Percentiles rank a stretch among this genome's conserved stretches.
These are phyloP conservation scores for Aspergillus intermedius DNA, from an alignment of 2,329 filamentous ascomycete genomes.

Conservation along the genomic window DNA sequence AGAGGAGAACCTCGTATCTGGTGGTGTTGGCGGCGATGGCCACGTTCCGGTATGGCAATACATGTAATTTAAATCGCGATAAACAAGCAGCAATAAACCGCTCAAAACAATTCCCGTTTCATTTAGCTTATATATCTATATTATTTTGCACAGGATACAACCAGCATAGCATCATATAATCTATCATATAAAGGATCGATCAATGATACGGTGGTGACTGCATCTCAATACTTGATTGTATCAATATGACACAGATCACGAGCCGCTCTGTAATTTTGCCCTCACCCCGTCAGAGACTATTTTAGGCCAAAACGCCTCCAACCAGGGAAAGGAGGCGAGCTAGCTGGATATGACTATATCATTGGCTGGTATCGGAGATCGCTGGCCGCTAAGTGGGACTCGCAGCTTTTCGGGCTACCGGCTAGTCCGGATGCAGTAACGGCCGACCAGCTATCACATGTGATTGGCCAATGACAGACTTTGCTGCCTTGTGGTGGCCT, in stretches of 20 bases:
- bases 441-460: not conserved
- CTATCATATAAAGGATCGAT: no score
- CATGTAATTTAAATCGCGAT: not conserved
- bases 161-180: not conserved
- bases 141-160: not conserved
- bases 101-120: no score
- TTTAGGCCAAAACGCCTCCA: not conserved
- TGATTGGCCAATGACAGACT: not conserved
- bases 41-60: not conserved
- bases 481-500: not conserved
- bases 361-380: conserved; percentile 16
- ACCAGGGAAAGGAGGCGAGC: conserved; percentile 10
- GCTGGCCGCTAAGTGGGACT: conserved; percentile 8
- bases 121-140: not conserved
- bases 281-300: not conserved
- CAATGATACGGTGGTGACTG: no score
- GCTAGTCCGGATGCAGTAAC: conserved; percentile 14
- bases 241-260: not conserved
- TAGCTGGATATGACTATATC: not conserved
- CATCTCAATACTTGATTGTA: no score
- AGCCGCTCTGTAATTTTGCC: not conserved
- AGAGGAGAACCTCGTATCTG: not conserved
- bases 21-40: not conserved
- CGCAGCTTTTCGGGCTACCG: conserved; percentile 3
- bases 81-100: no score